phyloP scores from a whole-genome alignment of 805 yeast species.

The Candida qinlingensis region DNA sequence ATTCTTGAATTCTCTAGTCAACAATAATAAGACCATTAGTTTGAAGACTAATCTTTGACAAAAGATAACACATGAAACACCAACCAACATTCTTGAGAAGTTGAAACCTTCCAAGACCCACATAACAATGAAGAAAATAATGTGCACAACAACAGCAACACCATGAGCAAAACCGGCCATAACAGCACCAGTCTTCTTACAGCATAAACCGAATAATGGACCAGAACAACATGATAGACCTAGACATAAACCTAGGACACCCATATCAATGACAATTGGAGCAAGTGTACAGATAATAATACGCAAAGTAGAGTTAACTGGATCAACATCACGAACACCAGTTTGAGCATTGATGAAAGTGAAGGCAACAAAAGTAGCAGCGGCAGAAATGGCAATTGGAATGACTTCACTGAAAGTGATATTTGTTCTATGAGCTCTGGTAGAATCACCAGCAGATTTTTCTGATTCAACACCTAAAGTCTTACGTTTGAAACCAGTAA shows the following conservation, averaged over 20 bases:
- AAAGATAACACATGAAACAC: slow-evolving; percentile 78
- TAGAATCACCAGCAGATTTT: slow-evolving; percentile 77
- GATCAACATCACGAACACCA: slow-evolving; percentile 53
- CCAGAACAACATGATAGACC: slow-evolving; percentile 96
- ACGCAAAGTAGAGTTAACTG: slow-evolving; percentile 69
- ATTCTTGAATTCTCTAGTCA: slow-evolving; percentile 94
- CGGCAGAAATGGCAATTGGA: slow-evolving; percentile 69
- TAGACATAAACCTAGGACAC: slow-evolving; percentile 70
- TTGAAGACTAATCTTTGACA: slow-evolving; percentile 86
- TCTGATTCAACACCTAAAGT: slow-evolving; percentile 73
- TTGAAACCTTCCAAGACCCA: slow-evolving; percentile 95
- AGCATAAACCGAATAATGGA: slow-evolving; percentile 89
- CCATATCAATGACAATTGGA: slow-evolving; percentile 88
- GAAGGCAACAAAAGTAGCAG: slow-evolving; percentile 75
- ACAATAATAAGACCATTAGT: slow-evolving; percentile 65
- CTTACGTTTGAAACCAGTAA: slow-evolving; percentile 78
- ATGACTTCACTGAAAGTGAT: slow-evolving; percentile 64
- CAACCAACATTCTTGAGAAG: slow-evolving; percentile 82
- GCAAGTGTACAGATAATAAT: slow-evolving; percentile 76
- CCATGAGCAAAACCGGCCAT: slow-evolving; percentile 96
- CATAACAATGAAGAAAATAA: slow-evolving; percentile 87
- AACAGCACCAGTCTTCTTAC: slow-evolving; percentile 94
- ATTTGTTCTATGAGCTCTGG: slow-evolving; percentile 78
- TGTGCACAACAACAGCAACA: slow-evolving; percentile 81
- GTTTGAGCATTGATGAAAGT: slow-evolving; percentile 83